Evolutionary conservation across 371 early-diverging fungal genomes (phyloP).

Genomic region (Syncephalastrum racemosum): DNA sequence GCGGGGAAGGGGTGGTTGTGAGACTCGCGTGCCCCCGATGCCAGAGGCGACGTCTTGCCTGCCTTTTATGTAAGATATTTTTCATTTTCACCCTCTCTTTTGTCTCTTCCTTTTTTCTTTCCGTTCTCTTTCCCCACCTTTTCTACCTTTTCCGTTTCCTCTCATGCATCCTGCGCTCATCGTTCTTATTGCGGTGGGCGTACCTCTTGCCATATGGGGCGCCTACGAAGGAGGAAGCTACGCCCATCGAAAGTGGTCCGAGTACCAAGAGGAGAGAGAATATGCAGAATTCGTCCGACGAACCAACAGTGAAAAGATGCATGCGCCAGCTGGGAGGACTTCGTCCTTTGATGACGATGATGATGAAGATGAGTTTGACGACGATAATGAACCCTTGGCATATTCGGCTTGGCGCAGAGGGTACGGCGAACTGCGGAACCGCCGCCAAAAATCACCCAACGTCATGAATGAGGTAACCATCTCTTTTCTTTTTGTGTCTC

Average conservation of each 20-base stretch:
- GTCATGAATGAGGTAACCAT: slow-evolving; percentile 1
- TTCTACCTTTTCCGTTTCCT: background rate
- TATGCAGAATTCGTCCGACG: slow-evolving; percentile 34
- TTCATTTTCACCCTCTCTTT: slow-evolving; percentile 7
- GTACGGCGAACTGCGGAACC: slow-evolving; percentile 3
- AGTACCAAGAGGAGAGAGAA: slow-evolving; percentile 25
- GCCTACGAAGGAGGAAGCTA: slow-evolving; percentile 30
- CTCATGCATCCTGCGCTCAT: slow-evolving; percentile 30
- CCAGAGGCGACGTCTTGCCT: background rate
- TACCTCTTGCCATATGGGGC: slow-evolving; percentile 19
- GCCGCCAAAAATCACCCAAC: slow-evolving; percentile 2
- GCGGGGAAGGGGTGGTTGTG: too few species aligned
- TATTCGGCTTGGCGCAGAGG: slow-evolving; percentile 2
- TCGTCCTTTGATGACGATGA: slow-evolving; percentile 10
- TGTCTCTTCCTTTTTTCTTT: background rate
- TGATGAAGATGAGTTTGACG: slow-evolving; percentile 15
- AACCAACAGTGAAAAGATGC: slow-evolving; percentile 22
- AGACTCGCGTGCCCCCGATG: too few species aligned
- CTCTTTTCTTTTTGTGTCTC: slow-evolving; percentile 1
- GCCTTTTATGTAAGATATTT: slow-evolving; percentile 1
- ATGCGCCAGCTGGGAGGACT: background rate
- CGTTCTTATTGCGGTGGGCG: slow-evolving; percentile 18
- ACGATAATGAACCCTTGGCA: slow-evolving; percentile 27
- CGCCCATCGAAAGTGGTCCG: slow-evolving; percentile 23
- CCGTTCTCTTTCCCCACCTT: background rate